Conservation (phyloP, 306 rosid species). For the Potentilla sterilis region DNA sequence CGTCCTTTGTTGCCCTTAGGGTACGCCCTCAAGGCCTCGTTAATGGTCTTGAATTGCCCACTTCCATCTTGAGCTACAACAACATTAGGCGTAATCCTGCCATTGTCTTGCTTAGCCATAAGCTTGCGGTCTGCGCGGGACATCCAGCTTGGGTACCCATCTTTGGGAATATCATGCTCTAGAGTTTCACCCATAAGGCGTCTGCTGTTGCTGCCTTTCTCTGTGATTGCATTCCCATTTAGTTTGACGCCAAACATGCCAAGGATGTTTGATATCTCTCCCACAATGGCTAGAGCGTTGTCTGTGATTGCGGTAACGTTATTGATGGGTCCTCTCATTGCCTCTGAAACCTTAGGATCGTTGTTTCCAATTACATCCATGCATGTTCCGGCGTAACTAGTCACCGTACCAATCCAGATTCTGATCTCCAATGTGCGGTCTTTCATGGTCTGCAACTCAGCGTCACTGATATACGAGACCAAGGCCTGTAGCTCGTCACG, state of each 20-base stretch:
- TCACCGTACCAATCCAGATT: constrained; percentile 62
- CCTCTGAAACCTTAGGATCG: constrained; percentile 21
- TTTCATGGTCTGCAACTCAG: constrained; percentile 23
- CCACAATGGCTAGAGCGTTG: constrained; percentile 51
- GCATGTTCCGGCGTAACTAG: constrained; percentile 51
- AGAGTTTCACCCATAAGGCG: constrained; percentile 34
- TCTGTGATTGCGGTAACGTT: constrained; percentile 35
- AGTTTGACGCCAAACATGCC: constrained; percentile 32
- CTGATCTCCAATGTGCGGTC: constrained; percentile 38
- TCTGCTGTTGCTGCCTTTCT: constrained; percentile 43
- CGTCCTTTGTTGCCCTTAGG: constrained; percentile 40
- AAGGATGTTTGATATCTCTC: constrained; percentile 30
- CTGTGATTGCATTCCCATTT: constrained; percentile 23
- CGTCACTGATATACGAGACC: constrained; percentile 26
- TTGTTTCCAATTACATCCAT: constrained; percentile 36
- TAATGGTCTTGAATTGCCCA: constrained; percentile 48
- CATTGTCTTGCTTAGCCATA: constrained; percentile 19
- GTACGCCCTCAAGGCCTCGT: constrained; percentile 43
- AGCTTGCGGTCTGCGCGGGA: constrained; percentile 50
- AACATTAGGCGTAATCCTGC: constrained; percentile 19
- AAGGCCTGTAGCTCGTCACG: constrained; percentile 36
- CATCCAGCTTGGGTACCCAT: constrained; percentile 60
- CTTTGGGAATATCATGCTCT: constrained; percentile 14
- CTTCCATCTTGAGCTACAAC: constrained; percentile 79
- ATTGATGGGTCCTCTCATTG: constrained; percentile 24